A percentile compares a stretch with the other conserved stretches of the same genome.
These are phyloP conservation scores for Leptographium wingfieldii DNA, from an alignment of 2,329 filamentous ascomycete genomes.

Conservation along the genomic window DNA sequence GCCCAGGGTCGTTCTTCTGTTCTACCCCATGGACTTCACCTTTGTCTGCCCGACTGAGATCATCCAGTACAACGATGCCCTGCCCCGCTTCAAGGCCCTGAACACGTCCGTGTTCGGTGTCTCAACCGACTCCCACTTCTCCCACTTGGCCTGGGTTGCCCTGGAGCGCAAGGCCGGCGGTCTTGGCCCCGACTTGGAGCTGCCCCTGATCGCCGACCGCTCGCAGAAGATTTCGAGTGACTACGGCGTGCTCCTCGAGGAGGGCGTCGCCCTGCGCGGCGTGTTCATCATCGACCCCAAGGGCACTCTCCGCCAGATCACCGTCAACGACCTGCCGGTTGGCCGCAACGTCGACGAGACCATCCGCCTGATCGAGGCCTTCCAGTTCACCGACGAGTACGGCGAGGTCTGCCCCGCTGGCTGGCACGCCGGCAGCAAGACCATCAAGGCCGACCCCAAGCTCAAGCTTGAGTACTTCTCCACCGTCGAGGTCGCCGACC, in stretches of 20 bases:
- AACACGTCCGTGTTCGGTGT: constrained; percentile 47
- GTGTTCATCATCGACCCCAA: constrained; percentile 55
- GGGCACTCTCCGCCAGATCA: constrained; percentile 48
- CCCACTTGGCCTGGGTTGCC: constrained; percentile 44
- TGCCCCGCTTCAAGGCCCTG: constrained; percentile 45
- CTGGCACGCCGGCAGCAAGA: constrained; percentile 33
- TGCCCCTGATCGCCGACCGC: constrained; percentile 50
- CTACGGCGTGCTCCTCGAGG: constrained; percentile 52
- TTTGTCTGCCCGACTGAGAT: constrained; percentile 57
- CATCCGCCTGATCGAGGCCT: constrained; percentile 55
- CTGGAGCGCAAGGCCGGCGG: constrained; percentile 48
- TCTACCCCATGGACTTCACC: constrained; percentile 57
- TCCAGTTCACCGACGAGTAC: constrained; percentile 75
- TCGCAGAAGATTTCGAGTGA: constrained; percentile 45
- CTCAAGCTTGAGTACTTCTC: constrained; percentile 36
- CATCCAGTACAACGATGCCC: constrained; percentile 49
- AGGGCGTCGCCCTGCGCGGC: constrained; percentile 49
- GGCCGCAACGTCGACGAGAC: constrained; percentile 53
- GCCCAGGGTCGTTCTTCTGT: constrained; percentile 48
- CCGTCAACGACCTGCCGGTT: constrained; percentile 52
- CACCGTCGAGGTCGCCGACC: constrained; percentile 21
- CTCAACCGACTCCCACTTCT: constrained; percentile 48
- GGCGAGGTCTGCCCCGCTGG: constrained; percentile 56
- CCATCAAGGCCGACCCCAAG: constrained; percentile 39
- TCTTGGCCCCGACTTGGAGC: constrained; percentile 44